phyloP scores from a whole-genome alignment of 495 filamentous ascomycete species.

The Cudoniella acicularis region DNA sequence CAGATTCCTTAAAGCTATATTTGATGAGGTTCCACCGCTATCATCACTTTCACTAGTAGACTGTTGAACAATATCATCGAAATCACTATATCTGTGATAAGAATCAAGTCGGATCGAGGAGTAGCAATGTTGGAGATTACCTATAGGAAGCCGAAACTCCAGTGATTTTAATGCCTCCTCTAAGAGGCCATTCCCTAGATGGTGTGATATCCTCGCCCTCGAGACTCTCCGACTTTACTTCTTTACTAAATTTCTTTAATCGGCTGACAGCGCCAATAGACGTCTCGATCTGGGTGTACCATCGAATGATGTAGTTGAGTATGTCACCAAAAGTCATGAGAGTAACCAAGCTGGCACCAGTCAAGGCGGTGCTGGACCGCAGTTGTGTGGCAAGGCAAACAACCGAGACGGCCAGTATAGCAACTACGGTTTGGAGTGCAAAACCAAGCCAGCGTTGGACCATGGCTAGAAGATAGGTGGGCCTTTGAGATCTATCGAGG shows the following conservation, averaged over 20 bases:
- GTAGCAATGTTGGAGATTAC: no score
- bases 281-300: constrained; percentile 17
- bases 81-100: no score
- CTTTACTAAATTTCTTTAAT: constrained; percentile 27
- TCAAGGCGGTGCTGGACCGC: constrained; percentile 35
- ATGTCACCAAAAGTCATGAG: constrained; percentile 1
- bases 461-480: constrained; percentile 45
- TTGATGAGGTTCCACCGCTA: neutral
- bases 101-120: no score
- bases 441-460: constrained; percentile 39
- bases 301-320: constrained; percentile 25
- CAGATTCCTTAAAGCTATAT: constrained; percentile 43
- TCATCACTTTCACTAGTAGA: no score
- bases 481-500: constrained; percentile 49
- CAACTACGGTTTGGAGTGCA: constrained; percentile 41
- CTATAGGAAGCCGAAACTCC: constrained; percentile 45
- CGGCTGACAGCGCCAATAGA: constrained; percentile 38
- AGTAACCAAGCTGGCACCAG: constrained; percentile 44
- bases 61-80: no score
- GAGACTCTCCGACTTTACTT: constrained; percentile 14
- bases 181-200: constrained; percentile 29
- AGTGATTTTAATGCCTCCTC: constrained; percentile 42
- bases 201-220: constrained; percentile 15
- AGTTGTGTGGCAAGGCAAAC: neutral
- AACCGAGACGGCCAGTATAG: constrained; percentile 28